These are phyloP conservation scores for Alternaria angustiovoidea DNA, from an alignment of 2,329 filamentous ascomycete species.

Conservation along the genomic window DNA sequence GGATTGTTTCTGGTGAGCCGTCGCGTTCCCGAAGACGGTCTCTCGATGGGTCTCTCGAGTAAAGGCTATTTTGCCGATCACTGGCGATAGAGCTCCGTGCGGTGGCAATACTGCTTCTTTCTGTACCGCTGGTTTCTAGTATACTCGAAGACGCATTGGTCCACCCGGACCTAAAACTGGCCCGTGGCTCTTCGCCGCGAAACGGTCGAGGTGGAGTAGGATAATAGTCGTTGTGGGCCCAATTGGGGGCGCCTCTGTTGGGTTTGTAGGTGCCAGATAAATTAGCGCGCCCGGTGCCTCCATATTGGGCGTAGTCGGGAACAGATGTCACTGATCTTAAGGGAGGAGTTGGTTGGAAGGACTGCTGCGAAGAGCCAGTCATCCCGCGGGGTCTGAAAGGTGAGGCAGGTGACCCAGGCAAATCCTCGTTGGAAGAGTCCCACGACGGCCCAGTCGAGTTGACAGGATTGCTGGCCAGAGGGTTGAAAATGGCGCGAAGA, in stretches of 20 bases:
- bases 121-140: conserved; percentile 69
- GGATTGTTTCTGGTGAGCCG: conserved; percentile 41
- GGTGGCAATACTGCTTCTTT: conserved; percentile 82
- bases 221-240: conserved; percentile 46
- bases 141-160: conserved; percentile 66
- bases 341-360: conserved; percentile 35
- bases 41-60: conserved; percentile 53
- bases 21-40: conserved; percentile 37
- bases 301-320: conserved; percentile 45
- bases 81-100: conserved; percentile 75
- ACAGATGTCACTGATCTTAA: conserved; percentile 50
- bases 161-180: conserved; percentile 67
- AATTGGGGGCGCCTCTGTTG: conserved; percentile 47
- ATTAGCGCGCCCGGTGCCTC: conserved; percentile 38
- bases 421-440: conserved; percentile 36
- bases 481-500: conserved; percentile 45
- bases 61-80: conserved; percentile 57
- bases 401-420: conserved; percentile 15
- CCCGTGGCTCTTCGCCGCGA: conserved; percentile 56
- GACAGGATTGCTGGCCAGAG: conserved; percentile 47
- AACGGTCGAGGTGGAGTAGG: conserved; percentile 39
- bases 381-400: conserved; percentile 41
- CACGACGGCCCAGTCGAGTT: conserved; percentile 34
- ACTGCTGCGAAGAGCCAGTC: conserved; percentile 44
- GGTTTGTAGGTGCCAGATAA: conserved; percentile 48